phyloP scores from a whole-genome alignment of 352 stramenopile species.

The Globisporangium camurandrum region DNA sequence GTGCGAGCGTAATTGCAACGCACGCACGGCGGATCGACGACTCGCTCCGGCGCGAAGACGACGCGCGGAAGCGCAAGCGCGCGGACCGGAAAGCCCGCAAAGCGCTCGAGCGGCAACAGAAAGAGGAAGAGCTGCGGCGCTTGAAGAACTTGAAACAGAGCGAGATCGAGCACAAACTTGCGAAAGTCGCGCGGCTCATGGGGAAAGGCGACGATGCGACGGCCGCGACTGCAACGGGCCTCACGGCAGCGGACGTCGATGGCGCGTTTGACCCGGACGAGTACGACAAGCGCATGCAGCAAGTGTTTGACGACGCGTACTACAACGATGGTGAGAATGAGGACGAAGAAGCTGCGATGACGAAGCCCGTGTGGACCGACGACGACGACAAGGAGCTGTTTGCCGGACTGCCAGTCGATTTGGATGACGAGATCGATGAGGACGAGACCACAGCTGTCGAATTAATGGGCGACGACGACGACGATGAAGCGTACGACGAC shows the following conservation, averaged over 20 bases:
- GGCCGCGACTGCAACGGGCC: constrained; percentile 36
- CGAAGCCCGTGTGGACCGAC: constrained; percentile 77
- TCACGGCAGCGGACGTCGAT: constrained; percentile 75
- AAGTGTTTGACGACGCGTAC: constrained; percentile 97
- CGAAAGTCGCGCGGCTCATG: constrained; percentile 87
- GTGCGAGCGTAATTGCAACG: constrained; percentile 76
- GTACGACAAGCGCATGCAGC: constrained; percentile 95
- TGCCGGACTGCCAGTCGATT: constrained; percentile 51
- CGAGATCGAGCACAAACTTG: constrained; percentile 92
- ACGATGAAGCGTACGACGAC: constrained; percentile 29
- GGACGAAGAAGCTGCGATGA: constrained; percentile 27
- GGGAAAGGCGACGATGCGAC: constrained; percentile 37
- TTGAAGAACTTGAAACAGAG: constrained; percentile 98
- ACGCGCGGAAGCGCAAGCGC: constrained; percentile 93
- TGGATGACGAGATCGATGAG: constrained; percentile 51
- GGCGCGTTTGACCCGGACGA: constrained; percentile 96
- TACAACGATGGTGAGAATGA: constrained; percentile 84
- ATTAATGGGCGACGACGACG: constrained; percentile 20
- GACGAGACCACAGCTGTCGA: constrained; percentile 22
- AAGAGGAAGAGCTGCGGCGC: constrained; percentile 94
- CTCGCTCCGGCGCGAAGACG: constrained; percentile 94
- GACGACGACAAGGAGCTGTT: constrained; percentile 84
- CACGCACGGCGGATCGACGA: constrained; percentile 81
- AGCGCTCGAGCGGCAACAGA: constrained; percentile 92
- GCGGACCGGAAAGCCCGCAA: constrained; percentile 92